Conservation (phyloP, 2,329 filamentous ascomycete species). For the Paracoccidioides brasiliensis region DNA sequence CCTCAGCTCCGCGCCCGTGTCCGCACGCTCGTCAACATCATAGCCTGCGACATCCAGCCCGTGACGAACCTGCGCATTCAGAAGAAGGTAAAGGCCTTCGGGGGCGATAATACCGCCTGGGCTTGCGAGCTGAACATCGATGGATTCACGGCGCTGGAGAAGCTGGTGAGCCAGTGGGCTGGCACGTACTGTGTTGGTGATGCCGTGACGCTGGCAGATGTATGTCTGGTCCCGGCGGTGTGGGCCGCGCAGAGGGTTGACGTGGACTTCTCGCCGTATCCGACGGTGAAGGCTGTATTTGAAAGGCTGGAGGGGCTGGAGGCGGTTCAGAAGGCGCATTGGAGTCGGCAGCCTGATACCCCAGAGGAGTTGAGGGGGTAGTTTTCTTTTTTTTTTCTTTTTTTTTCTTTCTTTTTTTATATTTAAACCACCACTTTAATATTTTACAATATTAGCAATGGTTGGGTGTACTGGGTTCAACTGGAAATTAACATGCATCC, state of each 20-base stretch:
- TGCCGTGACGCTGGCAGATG: constrained; percentile 44
- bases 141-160: constrained; percentile 46
- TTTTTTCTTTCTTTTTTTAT: no score
- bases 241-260: constrained; percentile 45
- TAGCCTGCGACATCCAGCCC: constrained; percentile 47
- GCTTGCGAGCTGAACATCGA: constrained; percentile 38
- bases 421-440: background rate
- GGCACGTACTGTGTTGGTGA: constrained; percentile 46
- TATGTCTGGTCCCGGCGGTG: constrained; percentile 44
- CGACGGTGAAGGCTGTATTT: constrained; percentile 35
- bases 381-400: background rate
- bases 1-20: constrained; percentile 36
- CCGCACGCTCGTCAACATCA: constrained; percentile 41
- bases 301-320: constrained; percentile 36
- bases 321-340: constrained; percentile 42
- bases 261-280: constrained; percentile 40
- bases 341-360: constrained; percentile 43
- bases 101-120: constrained; percentile 35
- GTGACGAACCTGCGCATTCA: constrained; percentile 46
- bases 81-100: constrained; percentile 35
- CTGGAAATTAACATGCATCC: no score
- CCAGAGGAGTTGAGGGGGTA: constrained; percentile 31
- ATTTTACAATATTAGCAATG: background rate
- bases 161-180: constrained; percentile 23
- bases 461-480: background rate